Evolutionary conservation across 306 rosid species (phyloP), one percentile per base, ranked within the genome.

Genomic region (Sindora glabra): DNA sequence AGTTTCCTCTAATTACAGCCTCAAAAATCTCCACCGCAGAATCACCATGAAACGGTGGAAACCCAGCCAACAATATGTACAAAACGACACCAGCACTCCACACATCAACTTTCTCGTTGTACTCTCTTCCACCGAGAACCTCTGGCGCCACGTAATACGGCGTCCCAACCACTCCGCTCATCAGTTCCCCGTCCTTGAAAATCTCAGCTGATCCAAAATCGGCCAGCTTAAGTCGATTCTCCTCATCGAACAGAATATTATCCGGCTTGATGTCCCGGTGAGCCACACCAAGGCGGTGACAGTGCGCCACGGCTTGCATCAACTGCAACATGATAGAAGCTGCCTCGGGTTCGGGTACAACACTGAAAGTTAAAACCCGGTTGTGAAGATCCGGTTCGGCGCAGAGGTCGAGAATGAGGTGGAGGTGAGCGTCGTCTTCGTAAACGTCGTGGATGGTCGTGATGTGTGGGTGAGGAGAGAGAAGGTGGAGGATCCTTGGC

Each of bases 81-180:
- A 87, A 64, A 56, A 87, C 84, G n/a, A 87, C 95, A 8, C 95
- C 91, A 27, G 79, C 76, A 51, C 95, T 84, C 95, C 95, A 87
- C 19, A 87, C 83, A 15, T 87, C 95, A 1, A 87, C 83, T 34
- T 84, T 87, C 76, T 84, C 91, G 0, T 34, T 40, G 67, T 84
- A 87, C 5, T 77, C 81, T 14, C 48, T 72, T 8, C 89, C 89
- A 0, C 78, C 69, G 2, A 87, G 56, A 0, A 87, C 82, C 70
- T 87, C 95, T 10, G 90, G 88, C 30, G 90, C 95, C 2, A 87
- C 88, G 72, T 83, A 87, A 60, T 81, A 71, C 17, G 90, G 88
- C 8, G 90, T 87, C 21, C 90, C 88, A 9, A 87, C 86, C 29
- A 83, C 40, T 2, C 95, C 90, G 15, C 56, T 81, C 88, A 83